Percentiles rank a stretch among this genome's conserved stretches.
Evolutionary conservation across 2,329 filamentous ascomycete species (phyloP).

Genomic region (Amauroascus verrucosus): DNA sequence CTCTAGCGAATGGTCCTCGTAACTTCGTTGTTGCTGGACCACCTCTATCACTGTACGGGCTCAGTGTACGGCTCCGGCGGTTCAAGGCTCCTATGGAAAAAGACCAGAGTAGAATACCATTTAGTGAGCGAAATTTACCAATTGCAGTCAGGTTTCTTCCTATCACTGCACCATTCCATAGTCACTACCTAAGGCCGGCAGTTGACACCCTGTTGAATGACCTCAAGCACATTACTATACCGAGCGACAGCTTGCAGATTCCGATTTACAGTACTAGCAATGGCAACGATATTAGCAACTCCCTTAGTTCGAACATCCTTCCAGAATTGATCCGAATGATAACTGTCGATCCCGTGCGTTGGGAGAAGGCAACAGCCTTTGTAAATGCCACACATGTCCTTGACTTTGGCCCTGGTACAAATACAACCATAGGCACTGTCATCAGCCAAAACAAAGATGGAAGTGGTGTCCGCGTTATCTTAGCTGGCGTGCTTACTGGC

Average conservation of each 20-base stretch:
- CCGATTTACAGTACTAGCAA: too few species aligned
- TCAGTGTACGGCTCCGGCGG: constrained; percentile 74
- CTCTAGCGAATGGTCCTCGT: constrained; percentile 88
- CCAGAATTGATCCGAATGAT: constrained; percentile 84
- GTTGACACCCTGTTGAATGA: constrained; percentile 40
- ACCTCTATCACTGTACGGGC: constrained; percentile 86
- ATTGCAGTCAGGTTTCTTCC: constrained; percentile 95
- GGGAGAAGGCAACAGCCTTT: constrained; percentile 74
- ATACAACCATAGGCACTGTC: constrained; percentile 86
- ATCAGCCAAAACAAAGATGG: constrained; percentile 99
- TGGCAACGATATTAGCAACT: too few species aligned
- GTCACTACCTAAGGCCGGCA: constrained; percentile 77
- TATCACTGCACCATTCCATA: constrained; percentile 97
- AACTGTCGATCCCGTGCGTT: constrained; percentile 84
- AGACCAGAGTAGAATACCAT: constrained; percentile 87
- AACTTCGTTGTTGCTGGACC: constrained; percentile 96
- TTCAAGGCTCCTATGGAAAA: constrained; percentile 79
- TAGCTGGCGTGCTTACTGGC: constrained; percentile 42
- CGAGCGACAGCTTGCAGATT: too few species aligned
- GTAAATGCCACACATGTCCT: constrained; percentile 83
- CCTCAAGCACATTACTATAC: too few species aligned
- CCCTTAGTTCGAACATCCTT: constrained; percentile 50
- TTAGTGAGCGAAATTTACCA: constrained; percentile 88
- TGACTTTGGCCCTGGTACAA: constrained; percentile 92
- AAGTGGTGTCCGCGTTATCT: constrained; percentile 88